phyloP scores from a whole-genome alignment of 176 grass and related monocot genomes.

The Alloteropsis semialata region DNA sequence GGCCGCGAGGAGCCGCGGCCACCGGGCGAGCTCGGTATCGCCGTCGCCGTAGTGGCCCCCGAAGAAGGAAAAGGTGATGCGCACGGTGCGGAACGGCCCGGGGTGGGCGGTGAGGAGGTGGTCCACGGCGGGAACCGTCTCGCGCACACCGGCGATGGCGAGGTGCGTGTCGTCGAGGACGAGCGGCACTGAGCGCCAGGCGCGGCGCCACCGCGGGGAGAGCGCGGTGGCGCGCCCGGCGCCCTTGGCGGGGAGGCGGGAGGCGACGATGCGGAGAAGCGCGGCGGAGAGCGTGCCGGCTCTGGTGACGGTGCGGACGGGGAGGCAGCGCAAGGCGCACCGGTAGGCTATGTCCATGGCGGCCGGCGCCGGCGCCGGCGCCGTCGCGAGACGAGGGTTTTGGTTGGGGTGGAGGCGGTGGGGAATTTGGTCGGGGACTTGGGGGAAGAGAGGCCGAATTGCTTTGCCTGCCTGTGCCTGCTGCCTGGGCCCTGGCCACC shows the following conservation, averaged over 20 bases:
- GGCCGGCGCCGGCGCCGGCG: background rate
- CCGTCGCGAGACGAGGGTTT: background rate
- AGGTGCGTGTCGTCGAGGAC: background rate
- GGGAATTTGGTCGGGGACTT: too few relatives aligned
- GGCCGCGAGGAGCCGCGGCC: background rate
- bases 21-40: background rate
- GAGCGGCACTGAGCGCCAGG: constrained; percentile 5
- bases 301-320: background rate
- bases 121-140: background rate
- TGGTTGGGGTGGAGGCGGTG: background rate
- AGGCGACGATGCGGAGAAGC: background rate
- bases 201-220: constrained; percentile 1
- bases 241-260: background rate
- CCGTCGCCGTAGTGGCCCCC: too few relatives aligned
- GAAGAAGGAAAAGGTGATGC: background rate
- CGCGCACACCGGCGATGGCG: background rate
- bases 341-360: background rate
- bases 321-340: background rate
- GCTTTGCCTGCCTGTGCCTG: too few relatives aligned
- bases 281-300: background rate
- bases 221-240: background rate
- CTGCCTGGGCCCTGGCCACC: too few relatives aligned
- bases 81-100: background rate
- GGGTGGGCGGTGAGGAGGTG: constrained; percentile 18
- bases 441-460: too few relatives aligned